A percentile compares a stretch with the other conserved stretches of the same genome.
Evolutionary conservation across 2,329 filamentous ascomycete genomes (phyloP).

Genomic region (Paecilomyces niveus): DNA sequence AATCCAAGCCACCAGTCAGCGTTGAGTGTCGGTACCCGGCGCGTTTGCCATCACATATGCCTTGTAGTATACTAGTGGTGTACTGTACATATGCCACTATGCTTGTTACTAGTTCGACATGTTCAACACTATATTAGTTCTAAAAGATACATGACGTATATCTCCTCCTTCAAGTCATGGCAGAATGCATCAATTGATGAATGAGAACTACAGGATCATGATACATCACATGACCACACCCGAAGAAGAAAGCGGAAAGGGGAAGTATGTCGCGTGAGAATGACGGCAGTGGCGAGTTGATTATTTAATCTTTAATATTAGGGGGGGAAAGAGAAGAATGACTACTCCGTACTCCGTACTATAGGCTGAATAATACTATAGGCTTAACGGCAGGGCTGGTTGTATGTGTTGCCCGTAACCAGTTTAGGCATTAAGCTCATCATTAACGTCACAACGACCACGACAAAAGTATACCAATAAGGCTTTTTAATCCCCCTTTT

Average conservation of each 20-base stretch:
- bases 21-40: neutral
- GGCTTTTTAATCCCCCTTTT: neutral
- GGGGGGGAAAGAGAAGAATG: too few species aligned
- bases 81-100: too few species aligned
- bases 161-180: neutral
- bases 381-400: neutral
- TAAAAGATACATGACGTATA: too few species aligned
- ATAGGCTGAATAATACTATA: neutral
- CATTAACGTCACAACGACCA: neutral
- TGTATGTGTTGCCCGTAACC: neutral
- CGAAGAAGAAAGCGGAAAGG: slow-evolving; percentile 7
- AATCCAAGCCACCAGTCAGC: neutral
- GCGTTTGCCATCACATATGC: too few species aligned
- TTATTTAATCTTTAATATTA: neutral
- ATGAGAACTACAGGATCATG: neutral
- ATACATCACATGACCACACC: slow-evolving; percentile 1
- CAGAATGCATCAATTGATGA: neutral
- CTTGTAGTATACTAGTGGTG: too few species aligned
- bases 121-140: too few species aligned
- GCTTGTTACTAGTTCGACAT: too few species aligned
- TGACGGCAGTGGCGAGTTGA: slow-evolving; percentile 1
- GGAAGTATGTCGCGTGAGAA: slow-evolving; percentile 6
- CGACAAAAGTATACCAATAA: neutral
- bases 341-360: too few species aligned
- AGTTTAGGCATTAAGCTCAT: neutral